Evolutionary conservation across 768 basidiomycete genomes (phyloP), one percentile per base, ranked within the genome.

Genomic region (Mycena polygramma): DNA sequence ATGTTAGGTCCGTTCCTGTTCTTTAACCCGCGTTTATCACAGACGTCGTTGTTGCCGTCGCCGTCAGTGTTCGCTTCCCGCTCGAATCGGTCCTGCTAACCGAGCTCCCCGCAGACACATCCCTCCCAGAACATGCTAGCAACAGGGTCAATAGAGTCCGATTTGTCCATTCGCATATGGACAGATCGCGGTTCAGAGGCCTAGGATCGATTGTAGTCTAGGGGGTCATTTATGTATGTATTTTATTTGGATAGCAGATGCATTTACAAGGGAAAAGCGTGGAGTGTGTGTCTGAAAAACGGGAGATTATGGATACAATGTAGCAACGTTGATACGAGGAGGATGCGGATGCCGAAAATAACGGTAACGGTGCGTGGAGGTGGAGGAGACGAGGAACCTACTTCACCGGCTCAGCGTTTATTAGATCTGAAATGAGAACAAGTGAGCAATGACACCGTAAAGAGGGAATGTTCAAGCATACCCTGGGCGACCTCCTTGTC

Each of bases 71-170:
- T 26, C 35, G 43, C 57, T 55, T 49, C 48, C n/a, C 26, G 45
- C 39, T 70, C 57, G 43, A 51, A 73, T 71, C 62, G 57, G 69
- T 43, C 58, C 65, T 55, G 59, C 30, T 68, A 69, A 45, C 59
- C 70, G 36, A 1, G 62, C 22, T 63, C 22, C 64, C 35, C 51
- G 5, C 74, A 95, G 94, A 94, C 93, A 8, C 95, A 96, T 82
- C 95, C 96, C 14, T 86, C 84, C 13, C 90, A 94, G 77, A 94
- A 94, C 72, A 94, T 92, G 84, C 93, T 98, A 58, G 96, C 94
- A 2, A 94, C 94, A 3, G 95, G 92, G 1, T 92, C 93, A 11
- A 91, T 97, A 73, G 94, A 95, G 35, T 89, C 91, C 9, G 96
- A 97, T 79, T 86, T 94, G 26, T 83, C 89, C 5, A 91, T 98